phyloP scores from a whole-genome alignment of 73 alveolate species.

The Uronychia setigera region DNA sequence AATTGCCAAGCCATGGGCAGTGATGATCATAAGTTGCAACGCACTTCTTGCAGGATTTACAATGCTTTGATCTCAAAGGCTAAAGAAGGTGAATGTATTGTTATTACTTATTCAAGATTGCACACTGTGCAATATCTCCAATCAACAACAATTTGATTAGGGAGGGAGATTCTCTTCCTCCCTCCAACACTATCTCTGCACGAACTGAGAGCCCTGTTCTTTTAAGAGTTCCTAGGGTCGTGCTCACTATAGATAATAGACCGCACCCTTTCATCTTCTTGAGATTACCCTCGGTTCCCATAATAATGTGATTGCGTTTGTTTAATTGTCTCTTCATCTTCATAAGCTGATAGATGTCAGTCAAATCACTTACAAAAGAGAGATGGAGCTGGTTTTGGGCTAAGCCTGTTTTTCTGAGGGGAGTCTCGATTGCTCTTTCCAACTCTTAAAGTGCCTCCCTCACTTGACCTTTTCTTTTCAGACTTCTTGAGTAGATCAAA shows the following conservation, averaged over 20 bases:
- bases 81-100: neutral
- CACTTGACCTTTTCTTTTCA: too few species aligned
- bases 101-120: conserved; percentile 51
- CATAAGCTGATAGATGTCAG: neutral
- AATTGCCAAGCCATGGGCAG: conserved; percentile 77
- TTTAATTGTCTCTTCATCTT: neutral
- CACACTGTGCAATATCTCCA: conserved; percentile 75
- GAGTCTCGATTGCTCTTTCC: neutral
- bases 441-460: too few species aligned
- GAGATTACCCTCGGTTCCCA: neutral
- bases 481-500: too few species aligned
- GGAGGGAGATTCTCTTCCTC: neutral
- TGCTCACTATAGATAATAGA: neutral
- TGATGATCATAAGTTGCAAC: conserved; percentile 85
- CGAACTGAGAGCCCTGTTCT: neutral
- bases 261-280: too few species aligned
- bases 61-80: conserved; percentile 61
- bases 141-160: conserved; percentile 19
- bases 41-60: conserved; percentile 67
- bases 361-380: neutral
- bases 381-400: neutral
- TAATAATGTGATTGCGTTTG: neutral
- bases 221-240: neutral
- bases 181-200: neutral
- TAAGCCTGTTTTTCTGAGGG: neutral